phyloP scores from a whole-genome alignment of 1,139 yeast species.

The Blastobotrys serpentis region DNA sequence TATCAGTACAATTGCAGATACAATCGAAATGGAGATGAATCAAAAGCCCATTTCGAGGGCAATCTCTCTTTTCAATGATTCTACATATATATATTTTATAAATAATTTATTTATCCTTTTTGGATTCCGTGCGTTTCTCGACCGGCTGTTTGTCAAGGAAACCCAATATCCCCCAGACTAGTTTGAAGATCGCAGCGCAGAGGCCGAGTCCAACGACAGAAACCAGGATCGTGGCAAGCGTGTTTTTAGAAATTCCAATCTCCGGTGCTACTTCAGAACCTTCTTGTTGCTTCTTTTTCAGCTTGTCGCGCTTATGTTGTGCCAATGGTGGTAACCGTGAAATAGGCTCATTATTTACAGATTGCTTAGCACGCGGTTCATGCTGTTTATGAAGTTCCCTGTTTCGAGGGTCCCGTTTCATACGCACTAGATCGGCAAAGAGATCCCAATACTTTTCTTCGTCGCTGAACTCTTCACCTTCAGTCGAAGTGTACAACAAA shows the following conservation, averaged over 20 bases:
- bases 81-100: neutral
- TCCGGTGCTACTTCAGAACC: slow-evolving; percentile 5
- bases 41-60: too few relatives aligned
- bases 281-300: neutral
- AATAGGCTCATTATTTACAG: slow-evolving; percentile 19
- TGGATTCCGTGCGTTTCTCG: neutral
- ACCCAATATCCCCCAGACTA: neutral
- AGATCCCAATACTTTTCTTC: slow-evolving; percentile 25
- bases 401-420: slow-evolving; percentile 29
- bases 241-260: slow-evolving; percentile 11
- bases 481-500: slow-evolving; percentile 31
- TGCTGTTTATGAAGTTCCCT: slow-evolving; percentile 27
- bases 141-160: slow-evolving; percentile 6
- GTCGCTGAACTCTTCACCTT: slow-evolving; percentile 25
- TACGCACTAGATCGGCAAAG: slow-evolving; percentile 32
- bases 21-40: too few relatives aligned
- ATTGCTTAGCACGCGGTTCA: slow-evolving; percentile 18
- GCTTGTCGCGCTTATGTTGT: slow-evolving; percentile 10
- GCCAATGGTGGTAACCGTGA: slow-evolving; percentile 25
- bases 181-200: neutral
- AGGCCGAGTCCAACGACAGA: slow-evolving; percentile 12
- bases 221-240: slow-evolving; percentile 12
- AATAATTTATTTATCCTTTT: slow-evolving; percentile 7
- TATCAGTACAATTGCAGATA: too few relatives aligned
- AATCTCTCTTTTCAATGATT: too few relatives aligned